Evolutionary conservation across 305 asterid genomes (phyloP).

Genomic region (Withania somnifera): DNA sequence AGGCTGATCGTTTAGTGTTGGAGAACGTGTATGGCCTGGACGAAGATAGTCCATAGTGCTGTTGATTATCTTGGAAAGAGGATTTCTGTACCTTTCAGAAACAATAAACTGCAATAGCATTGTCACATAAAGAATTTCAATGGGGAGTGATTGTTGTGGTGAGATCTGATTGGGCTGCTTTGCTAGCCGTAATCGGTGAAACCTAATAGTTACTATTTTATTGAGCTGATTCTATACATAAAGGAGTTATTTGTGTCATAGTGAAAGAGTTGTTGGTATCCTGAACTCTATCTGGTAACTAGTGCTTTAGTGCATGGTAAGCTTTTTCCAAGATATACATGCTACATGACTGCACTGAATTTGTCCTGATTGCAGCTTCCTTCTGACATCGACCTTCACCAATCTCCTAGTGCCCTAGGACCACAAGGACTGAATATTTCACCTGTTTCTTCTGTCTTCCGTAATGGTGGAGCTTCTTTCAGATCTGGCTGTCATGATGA

Average conservation of each 20-base stretch:
- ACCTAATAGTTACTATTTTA: background rate
- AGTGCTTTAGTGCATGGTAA: background rate
- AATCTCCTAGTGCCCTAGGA: slow-evolving; percentile 37
- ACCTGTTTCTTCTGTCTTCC: slow-evolving; percentile 29
- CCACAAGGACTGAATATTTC: slow-evolving; percentile 27
- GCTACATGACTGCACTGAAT: slow-evolving; percentile 1
- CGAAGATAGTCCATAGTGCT: background rate
- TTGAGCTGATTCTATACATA: background rate
- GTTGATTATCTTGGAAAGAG: background rate
- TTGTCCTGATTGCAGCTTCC: slow-evolving; percentile 60
- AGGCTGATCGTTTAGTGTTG: background rate
- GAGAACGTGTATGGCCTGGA: background rate
- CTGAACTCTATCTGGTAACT: background rate
- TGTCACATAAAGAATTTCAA: background rate
- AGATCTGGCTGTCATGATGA: slow-evolving; percentile 47
- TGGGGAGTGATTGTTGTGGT: background rate
- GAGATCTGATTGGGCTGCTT: background rate
- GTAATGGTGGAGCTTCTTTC: slow-evolving; percentile 35
- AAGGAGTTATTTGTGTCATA: background rate
- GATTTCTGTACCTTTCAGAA: background rate
- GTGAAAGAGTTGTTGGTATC: background rate
- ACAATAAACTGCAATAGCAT: background rate
- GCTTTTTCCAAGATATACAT: background rate
- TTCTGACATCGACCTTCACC: slow-evolving; percentile 56
- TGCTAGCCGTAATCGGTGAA: background rate